These are phyloP conservation scores for Colletotrichum echinochloae DNA, from an alignment of 2,329 filamentous ascomycete species.

Conservation along the genomic window DNA sequence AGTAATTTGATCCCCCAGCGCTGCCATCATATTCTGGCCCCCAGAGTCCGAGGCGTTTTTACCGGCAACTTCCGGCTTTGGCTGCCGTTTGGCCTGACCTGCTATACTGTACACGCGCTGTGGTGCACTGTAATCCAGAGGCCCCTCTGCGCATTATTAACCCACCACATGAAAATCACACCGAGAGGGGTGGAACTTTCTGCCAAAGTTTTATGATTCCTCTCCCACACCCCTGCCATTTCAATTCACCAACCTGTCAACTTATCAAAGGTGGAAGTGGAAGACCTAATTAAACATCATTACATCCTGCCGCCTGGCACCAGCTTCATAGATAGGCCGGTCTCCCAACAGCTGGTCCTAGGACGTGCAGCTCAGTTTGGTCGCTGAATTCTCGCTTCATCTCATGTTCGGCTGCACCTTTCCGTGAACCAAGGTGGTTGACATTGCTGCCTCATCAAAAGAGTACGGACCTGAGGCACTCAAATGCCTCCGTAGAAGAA, in stretches of 20 bases:
- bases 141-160: background rate
- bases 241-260: background rate
- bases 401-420: background rate
- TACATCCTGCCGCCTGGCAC: background rate
- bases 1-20: constrained; percentile 31
- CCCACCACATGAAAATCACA: constrained; percentile 5
- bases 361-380: background rate
- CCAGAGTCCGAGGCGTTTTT: constrained; percentile 31
- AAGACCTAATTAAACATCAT: background rate
- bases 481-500: background rate
- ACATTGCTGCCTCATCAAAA: background rate
- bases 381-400: too few species aligned
- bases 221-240: background rate
- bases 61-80: constrained; percentile 36
- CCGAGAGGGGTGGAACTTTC: constrained; percentile 22
- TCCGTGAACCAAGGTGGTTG: background rate
- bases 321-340: background rate
- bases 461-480: constrained; percentile 1
- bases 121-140: constrained; percentile 11
- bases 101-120: background rate
- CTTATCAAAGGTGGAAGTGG: too few species aligned
- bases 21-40: constrained; percentile 23
- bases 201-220: background rate
- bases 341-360: background rate
- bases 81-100: constrained; percentile 8